Evolutionary conservation across 345 rosid genomes (phyloP), one percentile per base, ranked within the genome.

Genomic region (Sonneratia alba): DNA sequence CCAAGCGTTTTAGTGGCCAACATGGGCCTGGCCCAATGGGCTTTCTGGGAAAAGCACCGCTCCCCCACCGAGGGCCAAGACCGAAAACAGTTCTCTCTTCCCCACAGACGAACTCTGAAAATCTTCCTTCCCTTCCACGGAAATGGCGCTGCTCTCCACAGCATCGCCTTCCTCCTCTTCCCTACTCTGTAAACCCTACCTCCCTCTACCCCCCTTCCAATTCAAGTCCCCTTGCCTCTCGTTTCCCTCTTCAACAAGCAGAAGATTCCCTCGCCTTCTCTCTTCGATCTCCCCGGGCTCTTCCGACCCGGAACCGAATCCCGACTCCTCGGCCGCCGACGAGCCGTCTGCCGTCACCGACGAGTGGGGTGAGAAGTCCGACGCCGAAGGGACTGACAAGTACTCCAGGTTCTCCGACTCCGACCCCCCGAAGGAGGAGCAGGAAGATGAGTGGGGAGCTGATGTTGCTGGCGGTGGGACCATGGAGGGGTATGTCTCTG

Each of bases 331-430:
- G 3, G 36, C 78, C 61, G 11, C 40, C 40, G 47, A 83, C 71
- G 81, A 12, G 64, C 32, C 34, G 61, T 57, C 78, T 48, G 6
- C 40, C 34, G 42, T 85, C 74, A 83, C 92, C 14, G 97, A 95
- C 76, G 96, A 91, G 78, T 91, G 97, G 97, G 96, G 97, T 0
- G 99, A 95, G 67, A 87, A 82, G 75, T 14, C 85, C 57, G 89
- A 74, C 24, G 72, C 75, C 55, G 68, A 81, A 11, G 77, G 69
- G 24, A 18, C 69, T 19, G 74, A 87, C 16, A 85, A 69, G 15
- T 68, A 77, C 56, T 81, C 86, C 70, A 85, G 72, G 73, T 70
- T 80, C 65, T 49, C 86, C 32, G 97, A 87, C 3, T 78, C 85
- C 81, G 97, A 95, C 80, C 97, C 97, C 59, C 87, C 97, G 10